These are phyloP conservation scores for Trametes maxima DNA, from an alignment of 768 basidiomycete genomes.

Conservation along the genomic window DNA sequence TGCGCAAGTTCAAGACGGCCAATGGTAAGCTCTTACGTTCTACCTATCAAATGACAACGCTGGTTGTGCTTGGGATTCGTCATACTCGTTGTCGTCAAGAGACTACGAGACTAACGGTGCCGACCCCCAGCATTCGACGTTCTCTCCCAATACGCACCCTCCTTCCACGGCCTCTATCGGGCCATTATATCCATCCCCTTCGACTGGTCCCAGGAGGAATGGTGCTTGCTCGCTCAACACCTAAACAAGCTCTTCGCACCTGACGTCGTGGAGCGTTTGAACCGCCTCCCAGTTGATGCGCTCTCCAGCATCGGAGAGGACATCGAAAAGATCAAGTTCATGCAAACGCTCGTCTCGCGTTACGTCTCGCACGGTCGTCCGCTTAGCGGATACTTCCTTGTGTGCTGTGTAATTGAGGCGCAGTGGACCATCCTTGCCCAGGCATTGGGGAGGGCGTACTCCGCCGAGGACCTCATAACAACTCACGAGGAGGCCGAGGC, in stretches of 20 bases:
- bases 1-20: constrained; percentile 55
- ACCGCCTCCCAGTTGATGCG: constrained; percentile 67
- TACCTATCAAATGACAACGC: not conserved
- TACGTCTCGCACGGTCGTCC: constrained; percentile 79
- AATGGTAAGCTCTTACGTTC: constrained; percentile 47
- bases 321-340: constrained; percentile 55
- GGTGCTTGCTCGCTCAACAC: constrained; percentile 55
- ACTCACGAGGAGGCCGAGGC: constrained; percentile 73
- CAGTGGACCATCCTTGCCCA: constrained; percentile 87
- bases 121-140: constrained; percentile 61
- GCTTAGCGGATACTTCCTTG: constrained; percentile 82
- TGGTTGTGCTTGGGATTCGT: too few species aligned
- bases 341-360: constrained; percentile 71
- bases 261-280: constrained; percentile 71
- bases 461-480: constrained; percentile 18
- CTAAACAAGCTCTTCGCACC: constrained; percentile 65
- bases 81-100: not conserved
- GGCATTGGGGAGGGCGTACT: constrained; percentile 45
- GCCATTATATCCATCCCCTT: constrained; percentile 81
- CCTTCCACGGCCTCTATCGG: constrained; percentile 85
- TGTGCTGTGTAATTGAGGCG: constrained; percentile 87
- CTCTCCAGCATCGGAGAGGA: constrained; percentile 54
- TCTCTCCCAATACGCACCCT: constrained; percentile 75
- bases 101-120: not conserved
- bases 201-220: constrained; percentile 69